phyloP scores from a whole-genome alignment of 306 rosid genomes.

The Lathyrus aphaca region DNA sequence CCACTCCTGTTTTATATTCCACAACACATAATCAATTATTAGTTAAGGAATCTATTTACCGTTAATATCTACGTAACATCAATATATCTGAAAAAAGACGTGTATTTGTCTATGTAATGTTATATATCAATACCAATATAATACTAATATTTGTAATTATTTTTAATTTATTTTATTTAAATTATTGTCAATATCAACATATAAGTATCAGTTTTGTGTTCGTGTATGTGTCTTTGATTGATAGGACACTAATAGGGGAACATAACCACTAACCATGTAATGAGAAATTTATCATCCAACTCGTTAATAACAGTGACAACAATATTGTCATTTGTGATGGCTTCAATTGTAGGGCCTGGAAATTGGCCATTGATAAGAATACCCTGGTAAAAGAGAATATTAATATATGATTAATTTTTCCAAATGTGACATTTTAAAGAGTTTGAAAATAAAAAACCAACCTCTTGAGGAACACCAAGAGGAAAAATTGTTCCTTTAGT shows the following conservation, averaged over 20 bases:
- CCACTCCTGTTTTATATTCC: slow-evolving; percentile 66
- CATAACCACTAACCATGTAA: slow-evolving; percentile 68
- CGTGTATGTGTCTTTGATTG: no score
- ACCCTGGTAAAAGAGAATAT: slow-evolving; percentile 45
- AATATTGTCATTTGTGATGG: slow-evolving; percentile 78
- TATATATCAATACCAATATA: no score
- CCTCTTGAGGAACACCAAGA: slow-evolving; percentile 76
- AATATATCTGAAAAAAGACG: no score
- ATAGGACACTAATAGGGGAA: background rate
- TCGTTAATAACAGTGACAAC: slow-evolving; percentile 67
- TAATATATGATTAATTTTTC: background rate
- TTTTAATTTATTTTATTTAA: no score
- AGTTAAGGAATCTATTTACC: background rate
- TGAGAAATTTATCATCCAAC: slow-evolving; percentile 76
- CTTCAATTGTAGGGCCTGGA: slow-evolving; percentile 85
- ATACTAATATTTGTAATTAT: no score
- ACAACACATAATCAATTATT: background rate
- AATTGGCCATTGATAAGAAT: slow-evolving; percentile 87
- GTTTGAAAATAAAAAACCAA: slow-evolving; percentile 12
- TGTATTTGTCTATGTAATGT: no score
- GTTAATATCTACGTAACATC: no score
- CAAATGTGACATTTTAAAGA: background rate
- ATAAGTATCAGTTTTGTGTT: no score
- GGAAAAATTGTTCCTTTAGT: slow-evolving; percentile 70
- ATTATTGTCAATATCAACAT: background rate